phyloP scores from a whole-genome alignment of 352 stramenopile genomes.

The Achlya hypogyna region DNA sequence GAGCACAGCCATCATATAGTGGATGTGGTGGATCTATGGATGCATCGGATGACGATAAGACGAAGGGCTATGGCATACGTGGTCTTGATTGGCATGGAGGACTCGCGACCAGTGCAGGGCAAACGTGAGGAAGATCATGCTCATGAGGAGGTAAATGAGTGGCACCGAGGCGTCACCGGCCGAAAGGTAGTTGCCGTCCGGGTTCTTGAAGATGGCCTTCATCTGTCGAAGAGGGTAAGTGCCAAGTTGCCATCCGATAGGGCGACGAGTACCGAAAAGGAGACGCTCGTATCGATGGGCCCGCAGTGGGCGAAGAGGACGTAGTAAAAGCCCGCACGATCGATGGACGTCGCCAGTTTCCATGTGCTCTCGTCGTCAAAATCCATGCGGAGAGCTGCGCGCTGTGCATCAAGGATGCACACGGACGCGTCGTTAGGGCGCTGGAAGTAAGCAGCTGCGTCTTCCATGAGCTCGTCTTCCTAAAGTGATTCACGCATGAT shows the following conservation, averaged over 20 bases:
- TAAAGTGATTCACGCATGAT: slow-evolving; percentile 13
- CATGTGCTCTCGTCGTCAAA: slow-evolving; percentile 44
- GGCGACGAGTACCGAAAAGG: slow-evolving; percentile 79
- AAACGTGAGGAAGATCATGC: slow-evolving; percentile 52
- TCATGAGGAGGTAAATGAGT: slow-evolving; percentile 73
- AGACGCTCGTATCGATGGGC: slow-evolving; percentile 51
- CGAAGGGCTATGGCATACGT: slow-evolving; percentile 70
- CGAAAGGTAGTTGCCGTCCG: slow-evolving; percentile 74
- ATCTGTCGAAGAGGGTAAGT: slow-evolving; percentile 35
- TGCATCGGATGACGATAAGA: background rate
- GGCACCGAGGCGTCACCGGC: slow-evolving; percentile 77
- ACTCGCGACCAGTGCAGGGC: slow-evolving; percentile 55
- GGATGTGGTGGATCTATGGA: slow-evolving; percentile 84
- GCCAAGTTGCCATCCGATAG: slow-evolving; percentile 20
- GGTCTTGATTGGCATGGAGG: slow-evolving; percentile 37
- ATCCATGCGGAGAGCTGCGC: slow-evolving; percentile 37
- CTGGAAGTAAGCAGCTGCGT: slow-evolving; percentile 28
- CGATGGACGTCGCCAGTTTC: slow-evolving; percentile 21
- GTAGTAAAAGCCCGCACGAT: slow-evolving; percentile 74
- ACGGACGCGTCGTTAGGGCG: slow-evolving; percentile 31
- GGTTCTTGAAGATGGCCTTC: slow-evolving; percentile 73
- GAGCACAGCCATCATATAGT: slow-evolving; percentile 93
- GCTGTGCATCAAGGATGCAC: slow-evolving; percentile 24
- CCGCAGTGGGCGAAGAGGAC: slow-evolving; percentile 78
- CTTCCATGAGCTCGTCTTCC: slow-evolving; percentile 48